Conservation (phyloP, 768 basidiomycete genomes). For the Tylopilus felleus region DNA sequence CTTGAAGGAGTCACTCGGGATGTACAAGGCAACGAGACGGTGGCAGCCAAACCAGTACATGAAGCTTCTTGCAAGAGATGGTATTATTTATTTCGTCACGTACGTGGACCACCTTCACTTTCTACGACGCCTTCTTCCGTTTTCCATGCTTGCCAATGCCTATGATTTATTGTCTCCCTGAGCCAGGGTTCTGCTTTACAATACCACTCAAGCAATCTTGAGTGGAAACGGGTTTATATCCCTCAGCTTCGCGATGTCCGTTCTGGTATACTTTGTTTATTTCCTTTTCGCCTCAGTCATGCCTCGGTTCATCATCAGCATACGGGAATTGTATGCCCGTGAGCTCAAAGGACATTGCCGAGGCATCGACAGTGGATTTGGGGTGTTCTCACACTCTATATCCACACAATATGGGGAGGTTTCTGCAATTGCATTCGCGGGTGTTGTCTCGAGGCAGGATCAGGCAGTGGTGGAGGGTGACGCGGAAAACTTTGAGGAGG, state of each 20-base stretch:
- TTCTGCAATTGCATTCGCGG: too few relatives aligned
- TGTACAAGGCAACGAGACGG: neutral
- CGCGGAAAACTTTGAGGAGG: too few relatives aligned
- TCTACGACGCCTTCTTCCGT: neutral
- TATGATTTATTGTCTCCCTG: too few relatives aligned
- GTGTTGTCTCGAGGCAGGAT: too few relatives aligned
- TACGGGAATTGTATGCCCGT: neutral
- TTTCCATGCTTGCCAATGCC: neutral
- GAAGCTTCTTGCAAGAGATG: neutral
- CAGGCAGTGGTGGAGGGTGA: too few relatives aligned
- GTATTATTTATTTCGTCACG: neutral
- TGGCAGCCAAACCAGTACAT: neutral
- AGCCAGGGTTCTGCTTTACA: neutral
- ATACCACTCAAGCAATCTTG: neutral
- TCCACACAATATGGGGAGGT: too few relatives aligned
- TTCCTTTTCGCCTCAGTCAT: neutral
- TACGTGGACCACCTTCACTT: neutral
- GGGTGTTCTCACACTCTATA: too few relatives aligned
- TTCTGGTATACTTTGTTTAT: too few relatives aligned
- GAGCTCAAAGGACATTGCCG: neutral
- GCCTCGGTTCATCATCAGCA: conserved; percentile 6
- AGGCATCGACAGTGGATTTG: too few relatives aligned
- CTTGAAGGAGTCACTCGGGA: neutral
- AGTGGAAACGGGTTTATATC: neutral
- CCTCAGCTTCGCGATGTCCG: neutral